Evolutionary conservation across 345 rosid genomes (phyloP), one percentile per base, ranked within the genome.

Genomic region (Linum trigynum): DNA sequence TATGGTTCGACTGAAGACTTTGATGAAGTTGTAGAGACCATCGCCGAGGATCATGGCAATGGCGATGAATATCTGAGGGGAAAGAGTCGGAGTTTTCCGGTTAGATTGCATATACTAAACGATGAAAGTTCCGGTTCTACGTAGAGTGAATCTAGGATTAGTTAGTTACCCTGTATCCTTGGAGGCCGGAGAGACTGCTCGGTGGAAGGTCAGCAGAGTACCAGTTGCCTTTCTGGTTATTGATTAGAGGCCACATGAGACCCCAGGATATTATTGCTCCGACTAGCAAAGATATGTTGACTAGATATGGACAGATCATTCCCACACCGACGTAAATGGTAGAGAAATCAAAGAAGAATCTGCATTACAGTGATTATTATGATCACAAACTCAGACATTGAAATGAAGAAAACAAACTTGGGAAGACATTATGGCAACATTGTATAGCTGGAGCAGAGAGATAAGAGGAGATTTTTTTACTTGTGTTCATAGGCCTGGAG

Each of bases 231-330:
- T 63, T 70, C 57, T 39, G 67, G 16, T 50, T 63, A 1, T 70
- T 64, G 23, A 75, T 75, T 6, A 75, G 68, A 55, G 78, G 78
- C 78, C 78, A 75, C 78, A 75, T 75, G 23, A 75, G 35, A 62
- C 78, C 78, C 78, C 78, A 75, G 2, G 78, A 75, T 38, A 75
- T 64, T 11, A 75, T 38, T 41, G 67, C 78, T 57, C 78, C 78
- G n/a, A 75, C 53, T 39, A 75, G 45, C 38, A 75, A 23, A 14
- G 78, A 75, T 62, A 70, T 39, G 59, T 75, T 75, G 2, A 75
- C 69, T 9, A 75, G 62, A 53, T 75, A 67, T 3, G 74, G 78
- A 58, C 78, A 75, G 9, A 75, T 75, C 78, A 75, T 75, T 57
- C 78, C 78, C 3, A 70, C 78, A 7, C 78, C 78, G 3, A 75